phyloP scores from a whole-genome alignment of 345 rosid genomes.

The Laguncularia racemosa region DNA sequence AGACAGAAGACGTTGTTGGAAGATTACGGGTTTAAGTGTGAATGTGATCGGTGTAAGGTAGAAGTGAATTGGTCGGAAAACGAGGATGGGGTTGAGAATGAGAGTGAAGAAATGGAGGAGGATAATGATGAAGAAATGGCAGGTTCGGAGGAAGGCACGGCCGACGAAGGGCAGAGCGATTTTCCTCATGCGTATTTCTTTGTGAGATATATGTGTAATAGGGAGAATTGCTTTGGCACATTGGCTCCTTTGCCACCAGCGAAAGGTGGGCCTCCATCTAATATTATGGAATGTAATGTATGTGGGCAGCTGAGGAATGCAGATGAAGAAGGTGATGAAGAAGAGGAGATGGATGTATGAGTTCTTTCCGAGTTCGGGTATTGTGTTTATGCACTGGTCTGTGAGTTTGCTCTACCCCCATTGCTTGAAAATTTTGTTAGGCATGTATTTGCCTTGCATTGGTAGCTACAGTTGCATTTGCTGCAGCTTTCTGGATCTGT shows the following conservation, averaged over 20 bases:
- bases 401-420: too few species aligned
- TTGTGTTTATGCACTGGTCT: background rate
- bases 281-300: slow-evolving; percentile 72
- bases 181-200: slow-evolving; percentile 92
- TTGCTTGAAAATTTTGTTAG: too few species aligned
- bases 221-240: slow-evolving; percentile 68
- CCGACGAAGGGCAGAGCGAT: slow-evolving; percentile 17
- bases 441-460: too few species aligned
- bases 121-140: slow-evolving; percentile 30
- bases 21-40: slow-evolving; percentile 75
- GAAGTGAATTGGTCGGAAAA: slow-evolving; percentile 83
- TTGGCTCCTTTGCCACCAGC: slow-evolving; percentile 65
- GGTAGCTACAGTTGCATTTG: too few species aligned
- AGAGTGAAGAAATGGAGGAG: slow-evolving; percentile 30
- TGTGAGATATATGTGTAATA: slow-evolving; percentile 59
- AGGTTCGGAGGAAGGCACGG: slow-evolving; percentile 14
- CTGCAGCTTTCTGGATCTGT: too few species aligned
- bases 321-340: slow-evolving; percentile 22
- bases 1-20: slow-evolving; percentile 58
- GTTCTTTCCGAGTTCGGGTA: background rate
- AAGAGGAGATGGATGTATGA: slow-evolving; percentile 16
- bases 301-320: slow-evolving; percentile 64
- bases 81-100: slow-evolving; percentile 28
- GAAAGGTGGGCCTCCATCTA: slow-evolving; percentile 16
- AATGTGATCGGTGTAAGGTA: slow-evolving; percentile 83